Base-by-base conservation (phyloP, 139 green algal species). In the Micractinium sp. region DNA sequence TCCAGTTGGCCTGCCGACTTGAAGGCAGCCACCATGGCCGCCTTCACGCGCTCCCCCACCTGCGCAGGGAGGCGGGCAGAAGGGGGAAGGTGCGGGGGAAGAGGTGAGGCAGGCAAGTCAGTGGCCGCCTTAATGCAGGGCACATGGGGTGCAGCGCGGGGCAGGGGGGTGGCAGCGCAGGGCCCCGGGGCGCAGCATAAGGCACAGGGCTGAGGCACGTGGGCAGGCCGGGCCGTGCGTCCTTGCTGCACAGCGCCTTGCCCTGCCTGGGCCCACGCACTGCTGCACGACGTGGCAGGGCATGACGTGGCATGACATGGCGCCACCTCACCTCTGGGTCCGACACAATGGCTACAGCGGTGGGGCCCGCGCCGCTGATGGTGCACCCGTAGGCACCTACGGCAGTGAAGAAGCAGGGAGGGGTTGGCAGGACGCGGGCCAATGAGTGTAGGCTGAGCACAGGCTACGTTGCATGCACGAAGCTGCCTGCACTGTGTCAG, bases 311-410 rank as follows among this genome's bases (percentile, higher is more conserved):
- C 71, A 2, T 3, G 20, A 3, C 71, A 19, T 14, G 71, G 29
- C 71, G 20, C 63, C 20, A 14, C 29, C 77, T 61, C 78, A 84
- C 78, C 63, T 95, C 91, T 5, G 85, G 88, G 80, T 95, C 90
- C 23, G 94, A 90, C 67, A 98, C 96, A 18, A 99, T 92, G n/a
- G 97, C 98, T 19, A 99, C 97, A n/a, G 94, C 96, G 3, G 97
- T 99, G 23, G 97, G 97, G 5, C 97, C 97, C 29, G 97, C 97
- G 7, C 97, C 97, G 89, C 96, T 98, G 91, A 99, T 99, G 73
- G 97, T 99, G 93, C 97, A 99, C 35, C 97, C 97, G 86, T 93
- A 98, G 0, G 97, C 97, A 20, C 97, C 97, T 95, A 94, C 91
- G 73, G 66, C 16, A 53, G 36, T 23, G 14, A 20, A 56, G 35